Conservation (phyloP, 805 yeast species). For the Debaryomyces castellii region DNA sequence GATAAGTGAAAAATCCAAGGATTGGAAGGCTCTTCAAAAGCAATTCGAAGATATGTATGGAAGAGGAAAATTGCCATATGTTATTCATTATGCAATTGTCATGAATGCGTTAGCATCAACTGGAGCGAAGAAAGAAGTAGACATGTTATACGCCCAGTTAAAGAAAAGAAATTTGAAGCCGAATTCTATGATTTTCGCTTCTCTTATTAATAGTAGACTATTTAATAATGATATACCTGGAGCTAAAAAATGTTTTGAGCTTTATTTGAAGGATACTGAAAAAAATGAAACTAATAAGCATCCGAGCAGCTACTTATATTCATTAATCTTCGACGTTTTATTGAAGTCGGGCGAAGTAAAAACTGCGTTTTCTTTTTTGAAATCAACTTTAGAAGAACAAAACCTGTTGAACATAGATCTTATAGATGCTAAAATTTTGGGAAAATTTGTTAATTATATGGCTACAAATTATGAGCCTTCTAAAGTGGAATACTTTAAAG, state of each 20-base stretch:
- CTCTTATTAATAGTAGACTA: slow-evolving; percentile 45
- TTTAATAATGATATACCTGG: slow-evolving; percentile 33
- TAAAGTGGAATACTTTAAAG: slow-evolving; percentile 17
- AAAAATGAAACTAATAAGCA: slow-evolving; percentile 9
- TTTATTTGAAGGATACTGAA: slow-evolving; percentile 20
- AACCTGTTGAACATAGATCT: slow-evolving; percentile 10
- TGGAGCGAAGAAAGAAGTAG: slow-evolving; percentile 50
- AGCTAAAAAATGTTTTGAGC: slow-evolving; percentile 28
- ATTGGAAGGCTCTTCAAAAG: slow-evolving; percentile 56
- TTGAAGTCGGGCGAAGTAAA: slow-evolving; percentile 24
- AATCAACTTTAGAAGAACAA: slow-evolving; percentile 19
- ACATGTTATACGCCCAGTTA: slow-evolving; percentile 49
- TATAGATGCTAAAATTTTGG: slow-evolving; percentile 15
- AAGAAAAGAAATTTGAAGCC: slow-evolving; percentile 48
- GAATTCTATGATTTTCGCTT: slow-evolving; percentile 38
- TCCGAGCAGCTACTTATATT: slow-evolving; percentile 23
- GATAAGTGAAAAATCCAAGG: slow-evolving; percentile 43
- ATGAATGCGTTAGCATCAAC: slow-evolving; percentile 56
- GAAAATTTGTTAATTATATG: slow-evolving; percentile 19
- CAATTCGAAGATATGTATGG: slow-evolving; percentile 59
- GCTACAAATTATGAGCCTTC: slow-evolving; percentile 18
- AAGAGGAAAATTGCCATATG: slow-evolving; percentile 51
- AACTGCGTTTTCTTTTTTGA: slow-evolving; percentile 26
- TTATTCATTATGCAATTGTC: slow-evolving; percentile 57
- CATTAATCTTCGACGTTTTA: slow-evolving; percentile 27